Conservation (phyloP, 1,284 basidiomycete genomes). For the Cryptococcus jaspeensis region DNA sequence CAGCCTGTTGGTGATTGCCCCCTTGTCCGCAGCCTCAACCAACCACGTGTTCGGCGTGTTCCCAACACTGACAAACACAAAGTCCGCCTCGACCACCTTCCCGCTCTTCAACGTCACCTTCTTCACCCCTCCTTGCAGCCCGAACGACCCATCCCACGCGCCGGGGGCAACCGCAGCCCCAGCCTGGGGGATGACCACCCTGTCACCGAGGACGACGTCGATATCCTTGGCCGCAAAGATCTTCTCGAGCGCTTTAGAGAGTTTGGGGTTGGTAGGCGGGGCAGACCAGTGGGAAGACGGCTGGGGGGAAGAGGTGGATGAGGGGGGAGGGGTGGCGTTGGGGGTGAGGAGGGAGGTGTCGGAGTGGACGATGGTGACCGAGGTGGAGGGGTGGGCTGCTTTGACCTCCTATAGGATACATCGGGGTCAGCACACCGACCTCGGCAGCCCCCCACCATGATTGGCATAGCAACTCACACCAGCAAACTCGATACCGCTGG, state of each 20-base stretch:
- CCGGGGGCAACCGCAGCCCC: conserved; percentile 11
- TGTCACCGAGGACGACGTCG: conserved; percentile 42
- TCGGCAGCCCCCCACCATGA: neutral
- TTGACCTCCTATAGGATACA: conserved; percentile 28
- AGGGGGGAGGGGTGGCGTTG: conserved; percentile 14
- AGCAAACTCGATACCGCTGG: conserved; percentile 54
- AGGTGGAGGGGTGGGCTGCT: conserved; percentile 28
- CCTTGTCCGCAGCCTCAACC: conserved; percentile 31
- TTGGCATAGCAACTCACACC: conserved; percentile 35
- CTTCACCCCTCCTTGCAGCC: conserved; percentile 27
- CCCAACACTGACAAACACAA: conserved; percentile 49
- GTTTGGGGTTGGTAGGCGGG: conserved; percentile 30
- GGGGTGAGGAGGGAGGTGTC: conserved; percentile 18
- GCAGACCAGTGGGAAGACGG: conserved; percentile 15
- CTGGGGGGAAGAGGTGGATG: conserved; percentile 15
- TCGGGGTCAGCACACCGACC: neutral
- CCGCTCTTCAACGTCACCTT: conserved; percentile 38
- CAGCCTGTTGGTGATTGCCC: conserved; percentile 31
- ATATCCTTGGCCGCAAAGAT: conserved; percentile 44
- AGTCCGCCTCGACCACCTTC: conserved; percentile 46
- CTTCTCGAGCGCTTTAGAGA: conserved; percentile 31
- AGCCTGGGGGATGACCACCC: conserved; percentile 32
- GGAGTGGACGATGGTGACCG: conserved; percentile 29
- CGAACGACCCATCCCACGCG: conserved; percentile 37
- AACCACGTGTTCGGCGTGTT: conserved; percentile 48